A percentile compares a stretch with the other conserved stretches of the same genome.
phyloP scores from a whole-genome alignment of 2,329 filamentous ascomycete species.

The Curvularia sp. region DNA sequence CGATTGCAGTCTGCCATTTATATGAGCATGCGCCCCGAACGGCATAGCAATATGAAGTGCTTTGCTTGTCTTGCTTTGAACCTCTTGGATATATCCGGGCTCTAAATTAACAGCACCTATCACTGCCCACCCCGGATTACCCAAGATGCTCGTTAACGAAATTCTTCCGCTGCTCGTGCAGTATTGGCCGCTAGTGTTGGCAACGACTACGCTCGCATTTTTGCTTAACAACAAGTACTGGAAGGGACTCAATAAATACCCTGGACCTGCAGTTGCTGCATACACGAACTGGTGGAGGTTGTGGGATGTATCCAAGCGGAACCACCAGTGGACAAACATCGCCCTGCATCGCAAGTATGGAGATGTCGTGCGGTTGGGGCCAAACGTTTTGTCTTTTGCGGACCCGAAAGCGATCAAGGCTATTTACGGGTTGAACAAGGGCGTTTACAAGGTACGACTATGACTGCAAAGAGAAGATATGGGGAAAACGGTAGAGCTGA shows the following conservation, averaged over 20 bases:
- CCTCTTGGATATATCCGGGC: conserved; percentile 15
- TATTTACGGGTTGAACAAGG: conserved; percentile 85
- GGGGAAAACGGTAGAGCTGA: conserved; percentile 6
- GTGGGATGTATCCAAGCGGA: conserved; percentile 68
- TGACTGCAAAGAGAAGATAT: neutral
- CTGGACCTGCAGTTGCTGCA: conserved; percentile 72
- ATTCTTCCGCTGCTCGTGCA: conserved; percentile 42
- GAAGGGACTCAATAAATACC: conserved; percentile 71
- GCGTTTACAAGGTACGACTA: conserved; percentile 71
- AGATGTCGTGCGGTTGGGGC: conserved; percentile 75
- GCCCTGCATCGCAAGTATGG: conserved; percentile 74
- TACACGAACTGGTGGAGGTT: conserved; percentile 78
- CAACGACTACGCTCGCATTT: conserved; percentile 40
- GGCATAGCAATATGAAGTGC: conserved; percentile 11
- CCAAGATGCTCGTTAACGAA: conserved; percentile 48
- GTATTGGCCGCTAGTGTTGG: conserved; percentile 54
- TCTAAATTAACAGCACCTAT: conserved; percentile 15
- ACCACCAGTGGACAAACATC: conserved; percentile 72
- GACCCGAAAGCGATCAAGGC: conserved; percentile 74
- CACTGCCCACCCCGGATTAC: conserved; percentile 12
- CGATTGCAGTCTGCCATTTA: conserved; percentile 12
- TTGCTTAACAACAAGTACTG: conserved; percentile 56
- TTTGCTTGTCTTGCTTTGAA: conserved; percentile 7
- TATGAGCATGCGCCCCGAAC: conserved; percentile 15
- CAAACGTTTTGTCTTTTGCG: conserved; percentile 75